Conservation (phyloP, 2,329 filamentous ascomycete genomes). For the Mariannaea elegans region DNA sequence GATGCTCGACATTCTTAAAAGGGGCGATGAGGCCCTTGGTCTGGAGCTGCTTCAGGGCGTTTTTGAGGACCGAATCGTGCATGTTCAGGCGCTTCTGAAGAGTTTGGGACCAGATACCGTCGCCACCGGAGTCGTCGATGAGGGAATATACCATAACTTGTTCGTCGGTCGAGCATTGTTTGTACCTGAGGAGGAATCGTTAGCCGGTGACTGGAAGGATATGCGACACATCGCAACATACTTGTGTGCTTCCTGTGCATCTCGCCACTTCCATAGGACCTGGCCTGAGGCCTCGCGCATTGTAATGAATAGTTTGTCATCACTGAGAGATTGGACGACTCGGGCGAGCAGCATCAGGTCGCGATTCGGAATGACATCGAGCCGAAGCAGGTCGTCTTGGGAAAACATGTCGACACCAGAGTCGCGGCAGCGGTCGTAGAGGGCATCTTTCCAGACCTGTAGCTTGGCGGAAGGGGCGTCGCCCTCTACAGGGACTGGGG, state of each 20-base stretch:
- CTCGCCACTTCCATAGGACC: conserved; percentile 65
- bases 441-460: conserved; percentile 61
- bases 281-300: conserved; percentile 52
- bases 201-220: conserved; percentile 7
- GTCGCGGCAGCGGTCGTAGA: conserved; percentile 65
- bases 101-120: conserved; percentile 90
- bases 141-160: conserved; percentile 85
- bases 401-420: conserved; percentile 62
- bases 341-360: conserved; percentile 63
- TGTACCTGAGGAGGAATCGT: conserved; percentile 56
- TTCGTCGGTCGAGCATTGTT: conserved; percentile 73
- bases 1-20: conserved; percentile 91
- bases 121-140: conserved; percentile 84
- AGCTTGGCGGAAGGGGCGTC: conserved; percentile 54
- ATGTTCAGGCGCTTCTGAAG: conserved; percentile 83
- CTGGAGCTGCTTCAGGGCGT: conserved; percentile 85
- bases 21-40: conserved; percentile 83
- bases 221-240: conserved; percentile 44
- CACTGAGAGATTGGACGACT: conserved; percentile 65
- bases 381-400: conserved; percentile 65
- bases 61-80: conserved; percentile 83
- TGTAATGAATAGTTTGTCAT: conserved; percentile 66
- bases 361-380: conserved; percentile 65
- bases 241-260: conserved; percentile 69
- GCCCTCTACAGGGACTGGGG: conserved; percentile 37